phyloP scores from a whole-genome alignment of 108 stramenopile genomes.

The Nitzschia sp. region DNA sequence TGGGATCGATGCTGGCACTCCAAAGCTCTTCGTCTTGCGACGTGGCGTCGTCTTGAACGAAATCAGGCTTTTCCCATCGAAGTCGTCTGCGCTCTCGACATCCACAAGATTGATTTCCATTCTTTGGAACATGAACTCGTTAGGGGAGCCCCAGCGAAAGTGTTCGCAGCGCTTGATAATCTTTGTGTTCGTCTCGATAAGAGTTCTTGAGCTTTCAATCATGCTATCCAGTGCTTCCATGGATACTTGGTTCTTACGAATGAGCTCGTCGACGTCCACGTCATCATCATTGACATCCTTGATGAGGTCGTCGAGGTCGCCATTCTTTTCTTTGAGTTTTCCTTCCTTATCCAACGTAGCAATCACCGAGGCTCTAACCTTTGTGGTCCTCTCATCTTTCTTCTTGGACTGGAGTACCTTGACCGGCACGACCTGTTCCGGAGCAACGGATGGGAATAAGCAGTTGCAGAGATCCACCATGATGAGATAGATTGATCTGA shows the following conservation, averaged over 20 bases:
- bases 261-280: not conserved
- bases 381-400: not conserved
- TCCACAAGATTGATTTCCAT: not conserved
- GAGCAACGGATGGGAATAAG: not conserved
- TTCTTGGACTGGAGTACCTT: not conserved
- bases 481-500: too few species aligned
- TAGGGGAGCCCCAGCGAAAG: not conserved
- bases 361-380: not conserved
- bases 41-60: not conserved
- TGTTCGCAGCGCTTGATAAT: not conserved
- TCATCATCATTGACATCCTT: not conserved
- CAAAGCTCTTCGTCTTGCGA: not conserved
- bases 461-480: not conserved
- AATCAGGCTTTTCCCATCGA: not conserved
- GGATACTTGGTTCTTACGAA: not conserved
- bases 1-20: not conserved
- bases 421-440: not conserved
- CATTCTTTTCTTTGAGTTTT: not conserved
- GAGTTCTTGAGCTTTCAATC: not conserved
- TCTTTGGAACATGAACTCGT: not conserved
- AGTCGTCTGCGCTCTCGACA: not conserved
- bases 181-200: not conserved
- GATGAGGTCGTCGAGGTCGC: not conserved
- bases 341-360: not conserved
- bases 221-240: not conserved